A percentile compares a stretch with the other conserved stretches of the same genome.
Conservation (phyloP, 2,329 filamentous ascomycete species). For the Xylaria sp. region DNA sequence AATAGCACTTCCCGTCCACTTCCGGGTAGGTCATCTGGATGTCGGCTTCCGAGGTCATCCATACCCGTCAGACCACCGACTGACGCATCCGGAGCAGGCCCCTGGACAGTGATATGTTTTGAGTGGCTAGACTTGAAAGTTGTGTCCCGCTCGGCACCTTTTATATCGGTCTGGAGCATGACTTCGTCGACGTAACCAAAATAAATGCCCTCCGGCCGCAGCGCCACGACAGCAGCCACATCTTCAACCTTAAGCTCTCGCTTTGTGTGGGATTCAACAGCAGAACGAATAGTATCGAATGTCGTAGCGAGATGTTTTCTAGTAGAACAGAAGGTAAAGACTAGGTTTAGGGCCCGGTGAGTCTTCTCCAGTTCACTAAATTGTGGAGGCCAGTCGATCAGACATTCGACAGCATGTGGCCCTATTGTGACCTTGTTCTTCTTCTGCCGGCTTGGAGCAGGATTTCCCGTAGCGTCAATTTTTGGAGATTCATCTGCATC, state of each 20-base stretch:
- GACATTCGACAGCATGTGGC: conserved; percentile 46
- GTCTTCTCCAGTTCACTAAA: conserved; percentile 79
- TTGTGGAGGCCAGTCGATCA: conserved; percentile 74
- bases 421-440: conserved; percentile 38
- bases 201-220: conserved; percentile 80
- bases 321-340: conserved; percentile 94
- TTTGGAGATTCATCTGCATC: conserved; percentile 1
- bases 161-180: conserved; percentile 81
- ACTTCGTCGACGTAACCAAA: conserved; percentile 90
- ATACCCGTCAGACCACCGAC: conserved; percentile 66
- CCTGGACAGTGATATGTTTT: conserved; percentile 61
- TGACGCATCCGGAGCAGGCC: conserved; percentile 63
- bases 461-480: conserved; percentile 18
- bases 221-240: conserved; percentile 80
- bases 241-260: conserved; percentile 77
- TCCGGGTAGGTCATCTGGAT: conserved; percentile 47
- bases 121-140: conserved; percentile 68
- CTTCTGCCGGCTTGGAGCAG: conserved; percentile 26
- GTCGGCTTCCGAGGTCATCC: conserved; percentile 53
- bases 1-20: conserved; percentile 76
- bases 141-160: conserved; percentile 73
- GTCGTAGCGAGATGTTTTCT: conserved; percentile 93
- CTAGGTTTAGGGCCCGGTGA: conserved; percentile 87
- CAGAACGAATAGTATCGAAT: conserved; percentile 84
- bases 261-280: conserved; percentile 86